A percentile compares a stretch with the other conserved stretches of the same genome.
Conservation (phyloP, 2,329 filamentous ascomycete genomes). For the Zymoseptoria passerinii region DNA sequence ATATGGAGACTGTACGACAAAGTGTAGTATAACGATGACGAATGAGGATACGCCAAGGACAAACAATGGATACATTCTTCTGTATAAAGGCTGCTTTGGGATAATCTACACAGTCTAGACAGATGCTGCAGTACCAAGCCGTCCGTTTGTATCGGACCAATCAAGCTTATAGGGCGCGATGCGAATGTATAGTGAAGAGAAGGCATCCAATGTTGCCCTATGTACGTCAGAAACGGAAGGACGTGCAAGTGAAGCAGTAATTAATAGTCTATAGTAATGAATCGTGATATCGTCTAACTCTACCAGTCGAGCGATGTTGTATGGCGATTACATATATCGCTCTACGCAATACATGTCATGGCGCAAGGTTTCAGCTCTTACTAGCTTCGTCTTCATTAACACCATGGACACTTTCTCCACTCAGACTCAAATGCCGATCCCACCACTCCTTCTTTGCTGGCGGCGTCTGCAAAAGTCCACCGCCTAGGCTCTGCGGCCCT, state of each 20-base stretch:
- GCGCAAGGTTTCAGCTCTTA: not conserved
- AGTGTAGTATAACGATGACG: not conserved
- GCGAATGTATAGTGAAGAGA: no score
- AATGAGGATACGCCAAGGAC: not conserved
- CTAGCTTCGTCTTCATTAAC: not conserved
- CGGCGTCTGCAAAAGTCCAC: not conserved
- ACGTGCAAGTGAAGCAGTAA: not conserved
- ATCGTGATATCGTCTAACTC: not conserved
- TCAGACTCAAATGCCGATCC: slow-evolving; percentile 17
- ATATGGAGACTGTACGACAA: not conserved
- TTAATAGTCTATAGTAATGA: not conserved
- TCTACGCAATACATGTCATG: not conserved
- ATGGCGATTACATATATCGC: no score
- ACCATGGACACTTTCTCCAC: slow-evolving; percentile 7
- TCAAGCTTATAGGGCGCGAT: no score
- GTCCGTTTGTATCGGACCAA: not conserved
- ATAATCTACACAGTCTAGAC: not conserved
- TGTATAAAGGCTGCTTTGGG: not conserved
- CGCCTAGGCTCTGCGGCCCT: not conserved
- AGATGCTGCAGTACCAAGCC: not conserved
- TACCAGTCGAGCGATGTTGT: not conserved
- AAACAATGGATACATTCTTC: not conserved
- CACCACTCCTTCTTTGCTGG: slow-evolving; percentile 23
- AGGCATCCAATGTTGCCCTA: no score
- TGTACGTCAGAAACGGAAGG: no score